Conservation (phyloP, 2,329 filamentous ascomycete species). For the Hymenoscyphus linearis region DNA sequence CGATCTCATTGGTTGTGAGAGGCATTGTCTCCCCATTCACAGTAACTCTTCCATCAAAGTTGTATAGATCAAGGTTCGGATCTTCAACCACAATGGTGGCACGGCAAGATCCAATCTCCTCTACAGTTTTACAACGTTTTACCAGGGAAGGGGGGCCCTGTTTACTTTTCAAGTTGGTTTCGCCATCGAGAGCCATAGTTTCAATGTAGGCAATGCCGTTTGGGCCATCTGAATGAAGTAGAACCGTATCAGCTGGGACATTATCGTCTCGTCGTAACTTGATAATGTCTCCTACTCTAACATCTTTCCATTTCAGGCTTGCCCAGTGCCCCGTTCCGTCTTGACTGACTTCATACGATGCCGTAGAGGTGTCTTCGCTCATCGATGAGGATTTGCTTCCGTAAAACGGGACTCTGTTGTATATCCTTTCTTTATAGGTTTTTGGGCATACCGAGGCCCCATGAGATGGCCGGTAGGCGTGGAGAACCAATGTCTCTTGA, state of each 20-base stretch:
- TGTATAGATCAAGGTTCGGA: slow-evolving; percentile 72
- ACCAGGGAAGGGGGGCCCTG: slow-evolving; percentile 60
- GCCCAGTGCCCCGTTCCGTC: slow-evolving; percentile 38
- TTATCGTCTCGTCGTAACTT: slow-evolving; percentile 67
- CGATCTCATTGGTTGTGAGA: slow-evolving; percentile 73
- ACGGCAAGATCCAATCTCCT: slow-evolving; percentile 47
- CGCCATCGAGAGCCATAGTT: slow-evolving; percentile 78
- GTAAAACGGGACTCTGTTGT: neutral
- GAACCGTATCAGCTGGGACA: slow-evolving; percentile 75
- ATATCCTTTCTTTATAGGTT: neutral
- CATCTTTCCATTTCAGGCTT: slow-evolving; percentile 57
- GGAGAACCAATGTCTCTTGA: slow-evolving; percentile 42
- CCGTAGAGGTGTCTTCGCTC: neutral
- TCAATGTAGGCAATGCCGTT: slow-evolving; percentile 79
- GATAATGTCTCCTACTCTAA: slow-evolving; percentile 67
- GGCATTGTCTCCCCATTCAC: slow-evolving; percentile 56
- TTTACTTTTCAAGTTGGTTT: slow-evolving; percentile 77
- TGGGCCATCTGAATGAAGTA: slow-evolving; percentile 72
- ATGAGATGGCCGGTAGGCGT: slow-evolving; percentile 12
- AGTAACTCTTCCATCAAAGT: slow-evolving; percentile 64
- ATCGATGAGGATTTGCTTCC: neutral
- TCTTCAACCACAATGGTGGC: slow-evolving; percentile 69
- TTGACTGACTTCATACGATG: slow-evolving; percentile 2
- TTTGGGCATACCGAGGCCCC: slow-evolving; percentile 1
- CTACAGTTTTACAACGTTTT: slow-evolving; percentile 50